Percentiles rank a stretch among this genome's conserved stretches.
phyloP scores from a whole-genome alignment of 345 rosid genomes.

The Lepidium didymum region DNA sequence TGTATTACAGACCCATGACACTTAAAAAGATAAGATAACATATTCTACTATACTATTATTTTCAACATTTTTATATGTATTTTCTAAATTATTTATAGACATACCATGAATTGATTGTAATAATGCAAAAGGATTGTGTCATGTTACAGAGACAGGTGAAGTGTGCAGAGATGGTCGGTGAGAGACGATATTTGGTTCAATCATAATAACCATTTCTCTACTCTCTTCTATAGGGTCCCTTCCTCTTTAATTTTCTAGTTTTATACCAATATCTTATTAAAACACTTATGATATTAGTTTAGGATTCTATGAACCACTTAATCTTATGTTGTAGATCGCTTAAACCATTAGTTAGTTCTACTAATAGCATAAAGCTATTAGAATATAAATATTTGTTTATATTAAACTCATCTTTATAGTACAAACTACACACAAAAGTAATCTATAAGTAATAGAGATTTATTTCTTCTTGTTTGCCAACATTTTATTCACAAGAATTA shows the following conservation, averaged over 20 bases:
- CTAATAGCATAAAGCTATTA: no score
- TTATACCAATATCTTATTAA: background rate
- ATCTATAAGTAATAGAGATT: no score
- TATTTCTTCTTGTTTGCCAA: no score
- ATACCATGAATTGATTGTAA: constrained; percentile 22
- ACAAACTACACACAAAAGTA: no score
- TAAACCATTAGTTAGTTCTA: no score
- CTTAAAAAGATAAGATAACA: constrained; percentile 31
- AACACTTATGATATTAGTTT: background rate
- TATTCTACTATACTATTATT: constrained; percentile 14
- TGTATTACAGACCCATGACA: constrained; percentile 23
- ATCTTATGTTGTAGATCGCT: no score
- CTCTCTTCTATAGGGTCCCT: constrained; percentile 22
- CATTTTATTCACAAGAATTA: no score
- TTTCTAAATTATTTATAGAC: constrained; percentile 4
- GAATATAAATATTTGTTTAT: no score
- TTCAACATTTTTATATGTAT: background rate
- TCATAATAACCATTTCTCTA: background rate
- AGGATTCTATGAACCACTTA: background rate
- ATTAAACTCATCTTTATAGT: no score
- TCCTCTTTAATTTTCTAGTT: background rate
- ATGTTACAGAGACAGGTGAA: constrained; percentile 19
- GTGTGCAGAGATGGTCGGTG: constrained; percentile 28
- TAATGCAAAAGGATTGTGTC: constrained; percentile 8
- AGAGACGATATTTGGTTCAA: constrained; percentile 5